A percentile compares a stretch with the other conserved stretches of the same genome.
These are phyloP conservation scores for Aureobasidium sp. DNA, from an alignment of 2,329 filamentous ascomycete genomes.

Conservation along the genomic window DNA sequence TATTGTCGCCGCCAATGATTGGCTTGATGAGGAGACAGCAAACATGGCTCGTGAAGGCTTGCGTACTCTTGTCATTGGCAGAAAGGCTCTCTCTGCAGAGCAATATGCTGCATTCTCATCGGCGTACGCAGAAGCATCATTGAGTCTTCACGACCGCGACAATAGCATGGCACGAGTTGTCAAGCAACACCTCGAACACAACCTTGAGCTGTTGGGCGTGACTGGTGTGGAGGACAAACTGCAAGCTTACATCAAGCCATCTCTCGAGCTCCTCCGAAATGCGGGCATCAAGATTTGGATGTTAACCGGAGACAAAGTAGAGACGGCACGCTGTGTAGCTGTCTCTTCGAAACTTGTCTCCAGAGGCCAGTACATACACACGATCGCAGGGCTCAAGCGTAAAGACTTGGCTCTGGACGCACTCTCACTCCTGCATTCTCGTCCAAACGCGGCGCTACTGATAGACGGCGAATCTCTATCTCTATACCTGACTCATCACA, in stretches of 20 bases:
- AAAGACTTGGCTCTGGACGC: conserved; percentile 82
- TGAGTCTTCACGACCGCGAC: conserved; percentile 75
- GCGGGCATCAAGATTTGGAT: conserved; percentile 99
- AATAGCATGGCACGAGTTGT: conserved; percentile 73
- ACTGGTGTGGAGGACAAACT: conserved; percentile 97
- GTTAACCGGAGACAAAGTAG: conserved; percentile 97
- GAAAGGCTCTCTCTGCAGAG: conserved; percentile 70
- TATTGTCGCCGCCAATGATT: conserved; percentile 93
- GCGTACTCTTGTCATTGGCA: conserved; percentile 88
- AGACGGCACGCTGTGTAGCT: conserved; percentile 93
- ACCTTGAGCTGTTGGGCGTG: conserved; percentile 89
- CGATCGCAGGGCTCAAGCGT: conserved; percentile 65
- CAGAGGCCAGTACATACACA: conserved; percentile 91
- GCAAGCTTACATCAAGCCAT: conserved; percentile 91
- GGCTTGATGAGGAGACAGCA: conserved; percentile 97
- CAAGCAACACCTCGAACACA: conserved; percentile 71
- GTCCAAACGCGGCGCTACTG: conserved; percentile 77
- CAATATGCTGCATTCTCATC: conserved; percentile 75
- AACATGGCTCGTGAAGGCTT: conserved; percentile 98
- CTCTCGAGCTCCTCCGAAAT: conserved; percentile 87
- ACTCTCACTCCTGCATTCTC: conserved; percentile 79
- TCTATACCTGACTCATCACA: conserved; percentile 75
- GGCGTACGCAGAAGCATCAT: conserved; percentile 69
- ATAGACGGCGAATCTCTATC: conserved; percentile 90
- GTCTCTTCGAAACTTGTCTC: conserved; percentile 91